Evolutionary conservation across 2,329 filamentous ascomycete genomes (phyloP).

Genomic region (Paecilomyces dactylethromorphus): DNA sequence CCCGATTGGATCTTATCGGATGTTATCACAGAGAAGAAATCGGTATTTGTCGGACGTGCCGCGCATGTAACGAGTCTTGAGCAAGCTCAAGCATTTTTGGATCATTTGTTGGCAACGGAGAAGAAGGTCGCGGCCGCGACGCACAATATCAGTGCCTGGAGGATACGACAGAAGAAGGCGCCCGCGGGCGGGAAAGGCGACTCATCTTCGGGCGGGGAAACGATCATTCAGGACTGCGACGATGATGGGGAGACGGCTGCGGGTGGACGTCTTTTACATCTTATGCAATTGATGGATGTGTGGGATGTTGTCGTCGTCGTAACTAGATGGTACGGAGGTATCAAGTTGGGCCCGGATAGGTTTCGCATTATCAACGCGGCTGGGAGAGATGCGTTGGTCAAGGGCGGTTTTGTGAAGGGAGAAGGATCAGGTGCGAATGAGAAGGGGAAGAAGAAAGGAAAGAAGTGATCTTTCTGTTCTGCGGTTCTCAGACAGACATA

Average conservation of each 20-base stretch:
- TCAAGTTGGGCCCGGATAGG: conserved; percentile 78
- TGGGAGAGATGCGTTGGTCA: conserved; percentile 76
- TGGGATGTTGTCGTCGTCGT: conserved; percentile 94
- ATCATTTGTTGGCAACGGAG: conserved; percentile 72
- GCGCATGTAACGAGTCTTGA: conserved; percentile 62
- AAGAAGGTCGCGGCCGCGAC: conserved; percentile 79
- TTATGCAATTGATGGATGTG: conserved; percentile 91
- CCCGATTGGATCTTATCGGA: conserved; percentile 70
- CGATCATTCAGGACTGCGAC: conserved; percentile 78
- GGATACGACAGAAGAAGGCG: conserved; percentile 52
- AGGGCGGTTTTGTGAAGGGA: conserved; percentile 62
- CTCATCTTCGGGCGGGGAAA: conserved; percentile 42
- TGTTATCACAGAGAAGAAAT: conserved; percentile 72
- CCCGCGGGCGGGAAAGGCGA: conserved; percentile 2
- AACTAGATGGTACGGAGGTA: conserved; percentile 89
- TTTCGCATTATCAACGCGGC: conserved; percentile 86
- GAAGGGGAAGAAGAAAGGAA: conserved; percentile 50
- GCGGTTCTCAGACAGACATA: background rate
- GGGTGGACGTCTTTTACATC: conserved; percentile 73
- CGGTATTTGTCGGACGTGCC: conserved; percentile 75
- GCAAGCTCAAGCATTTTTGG: conserved; percentile 65
- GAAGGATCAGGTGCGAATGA: conserved; percentile 36
- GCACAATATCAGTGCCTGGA: conserved; percentile 94
- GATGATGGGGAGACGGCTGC: conserved; percentile 95
- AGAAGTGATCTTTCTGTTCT: conserved; percentile 24